phyloP scores from a whole-genome alignment of 768 basidiomycete genomes.

The Macrolepiota albuminosa region DNA sequence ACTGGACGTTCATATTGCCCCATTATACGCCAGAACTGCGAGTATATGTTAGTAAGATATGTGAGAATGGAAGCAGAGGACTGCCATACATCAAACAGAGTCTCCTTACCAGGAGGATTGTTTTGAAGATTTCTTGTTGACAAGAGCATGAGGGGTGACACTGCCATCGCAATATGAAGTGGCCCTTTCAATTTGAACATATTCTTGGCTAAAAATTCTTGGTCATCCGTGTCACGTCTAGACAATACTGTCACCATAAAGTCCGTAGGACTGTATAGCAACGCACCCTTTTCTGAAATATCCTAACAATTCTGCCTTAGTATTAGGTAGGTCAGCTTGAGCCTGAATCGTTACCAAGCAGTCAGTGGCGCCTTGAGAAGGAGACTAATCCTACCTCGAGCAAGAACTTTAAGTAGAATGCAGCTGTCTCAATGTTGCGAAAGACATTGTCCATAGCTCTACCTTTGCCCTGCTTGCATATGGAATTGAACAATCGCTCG shows the following conservation, averaged over 20 bases:
- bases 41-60: background rate
- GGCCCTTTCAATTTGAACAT: background rate
- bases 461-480: background rate
- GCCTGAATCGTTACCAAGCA: background rate
- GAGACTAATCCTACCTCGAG: background rate
- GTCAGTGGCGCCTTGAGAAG: background rate
- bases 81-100: background rate
- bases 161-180: background rate
- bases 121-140: background rate
- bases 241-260: background rate
- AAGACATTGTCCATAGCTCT: background rate
- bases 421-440: background rate
- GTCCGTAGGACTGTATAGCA: background rate
- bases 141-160: background rate
- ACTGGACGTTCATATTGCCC: background rate
- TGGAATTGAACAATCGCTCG: background rate
- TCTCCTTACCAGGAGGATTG: background rate
- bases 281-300: background rate
- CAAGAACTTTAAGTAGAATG: background rate
- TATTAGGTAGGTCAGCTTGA: background rate
- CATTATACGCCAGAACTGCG: background rate
- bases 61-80: background rate
- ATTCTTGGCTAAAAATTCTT: background rate
- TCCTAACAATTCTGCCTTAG: background rate
- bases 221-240: background rate